phyloP scores from a whole-genome alignment of 2,329 filamentous ascomycete genomes.

The Coniochaeta sp. region DNA sequence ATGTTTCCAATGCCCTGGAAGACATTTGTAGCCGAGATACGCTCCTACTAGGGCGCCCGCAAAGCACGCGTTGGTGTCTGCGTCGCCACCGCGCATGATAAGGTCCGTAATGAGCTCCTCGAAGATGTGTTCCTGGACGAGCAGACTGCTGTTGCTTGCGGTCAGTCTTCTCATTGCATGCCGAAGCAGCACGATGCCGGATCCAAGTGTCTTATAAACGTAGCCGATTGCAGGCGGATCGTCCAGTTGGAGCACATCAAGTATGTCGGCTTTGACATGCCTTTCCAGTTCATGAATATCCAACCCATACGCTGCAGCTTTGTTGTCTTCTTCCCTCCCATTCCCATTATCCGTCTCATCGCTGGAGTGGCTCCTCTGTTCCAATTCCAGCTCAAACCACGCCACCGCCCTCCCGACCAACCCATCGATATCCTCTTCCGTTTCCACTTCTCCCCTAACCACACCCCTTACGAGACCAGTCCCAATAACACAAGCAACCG shows the following conservation, averaged over 20 bases:
- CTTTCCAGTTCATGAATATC: background rate
- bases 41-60: constrained; percentile 41
- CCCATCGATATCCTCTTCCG: constrained; percentile 26
- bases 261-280: constrained; percentile 8
- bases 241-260: constrained; percentile 36
- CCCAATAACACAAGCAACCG: constrained; percentile 38
- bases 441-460: constrained; percentile 32
- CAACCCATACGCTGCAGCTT: background rate
- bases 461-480: constrained; percentile 38
- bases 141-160: constrained; percentile 8
- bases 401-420: constrained; percentile 22
- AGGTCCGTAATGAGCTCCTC: constrained; percentile 39
- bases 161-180: constrained; percentile 29
- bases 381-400: constrained; percentile 25
- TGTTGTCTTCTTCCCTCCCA: background rate
- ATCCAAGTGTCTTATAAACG: constrained; percentile 44
- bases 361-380: background rate
- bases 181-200: constrained; percentile 35
- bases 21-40: constrained; percentile 34
- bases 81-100: constrained; percentile 43
- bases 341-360: background rate
- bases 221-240: constrained; percentile 39
- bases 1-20: constrained; percentile 41
- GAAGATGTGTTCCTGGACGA: constrained; percentile 23
- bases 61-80: constrained; percentile 46